phyloP scores from a whole-genome alignment of 2,329 filamentous ascomycete species.

The Leptodontidium sp. region DNA sequence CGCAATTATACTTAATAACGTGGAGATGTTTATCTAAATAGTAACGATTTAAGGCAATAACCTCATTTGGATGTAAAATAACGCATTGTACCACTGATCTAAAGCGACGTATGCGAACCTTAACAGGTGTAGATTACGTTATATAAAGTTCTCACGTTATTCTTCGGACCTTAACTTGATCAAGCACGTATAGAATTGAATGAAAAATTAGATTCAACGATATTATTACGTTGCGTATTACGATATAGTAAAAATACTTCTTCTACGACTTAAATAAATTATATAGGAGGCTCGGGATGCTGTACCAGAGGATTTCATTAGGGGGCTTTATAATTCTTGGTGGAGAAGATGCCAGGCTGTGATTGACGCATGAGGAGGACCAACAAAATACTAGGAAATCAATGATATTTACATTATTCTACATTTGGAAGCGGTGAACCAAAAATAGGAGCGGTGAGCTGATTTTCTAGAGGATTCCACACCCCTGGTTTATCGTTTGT shows the following conservation, averaged over 20 bases:
- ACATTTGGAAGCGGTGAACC: too few species aligned
- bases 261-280: slow-evolving; percentile 13
- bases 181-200: slow-evolving; percentile 29
- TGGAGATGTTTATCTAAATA: neutral
- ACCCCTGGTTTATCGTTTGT: too few species aligned
- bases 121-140: neutral
- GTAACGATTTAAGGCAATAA: too few species aligned
- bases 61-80: slow-evolving; percentile 26
- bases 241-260: slow-evolving; percentile 2
- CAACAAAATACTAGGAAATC: too few species aligned
- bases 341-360: too few species aligned
- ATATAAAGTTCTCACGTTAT: slow-evolving; percentile 22
- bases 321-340: too few species aligned
- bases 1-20: neutral
- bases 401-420: too few species aligned
- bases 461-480: too few species aligned
- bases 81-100: slow-evolving; percentile 10
- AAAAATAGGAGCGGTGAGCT: too few species aligned
- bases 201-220: slow-evolving; percentile 28
- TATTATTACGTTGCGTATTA: slow-evolving; percentile 20
- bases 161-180: slow-evolving; percentile 30
- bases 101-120: slow-evolving; percentile 9
- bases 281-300: slow-evolving; percentile 16
- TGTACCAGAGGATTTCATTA: too few species aligned
- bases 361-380: too few species aligned